Evolutionary conservation across 257 asterid species (phyloP).

Genomic region (Nicotiana obtusifolia): DNA sequence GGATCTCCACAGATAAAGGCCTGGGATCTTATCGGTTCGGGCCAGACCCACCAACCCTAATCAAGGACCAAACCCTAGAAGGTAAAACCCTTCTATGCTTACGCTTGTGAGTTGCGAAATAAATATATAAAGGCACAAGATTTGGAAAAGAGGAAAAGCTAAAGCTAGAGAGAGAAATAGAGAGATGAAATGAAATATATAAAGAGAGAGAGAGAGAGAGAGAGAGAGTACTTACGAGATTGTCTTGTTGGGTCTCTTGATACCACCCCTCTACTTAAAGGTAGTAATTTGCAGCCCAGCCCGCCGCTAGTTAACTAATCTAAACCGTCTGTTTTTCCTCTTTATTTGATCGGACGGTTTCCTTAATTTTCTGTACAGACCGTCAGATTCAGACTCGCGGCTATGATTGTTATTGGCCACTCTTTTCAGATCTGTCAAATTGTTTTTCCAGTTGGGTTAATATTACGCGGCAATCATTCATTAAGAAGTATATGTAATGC

Average conservation of each 20-base stretch:
- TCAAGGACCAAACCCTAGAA: conserved; percentile 11
- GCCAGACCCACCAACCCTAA: conserved; percentile 36
- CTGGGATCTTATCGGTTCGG: conserved; percentile 1
- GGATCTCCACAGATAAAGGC: background rate
- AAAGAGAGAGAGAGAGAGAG: conserved; percentile 24
- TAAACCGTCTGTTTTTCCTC: conserved; percentile 22
- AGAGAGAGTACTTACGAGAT: conserved; percentile 36
- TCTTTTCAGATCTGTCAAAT: conserved; percentile 5
- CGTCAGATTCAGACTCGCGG: background rate
- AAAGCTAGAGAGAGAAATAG: conserved; percentile 23
- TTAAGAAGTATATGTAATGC: background rate
- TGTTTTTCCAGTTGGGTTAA: background rate
- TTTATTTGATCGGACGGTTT: conserved; percentile 28
- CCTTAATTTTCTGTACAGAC: background rate
- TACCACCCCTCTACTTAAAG: conserved; percentile 27
- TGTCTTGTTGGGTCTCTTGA: conserved; percentile 28
- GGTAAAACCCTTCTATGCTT: conserved; percentile 1
- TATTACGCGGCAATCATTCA: background rate
- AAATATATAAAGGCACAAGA: conserved; percentile 4
- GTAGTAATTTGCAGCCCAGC: conserved; percentile 14
- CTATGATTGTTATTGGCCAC: background rate
- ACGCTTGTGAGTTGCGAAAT: background rate
- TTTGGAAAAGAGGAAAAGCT: background rate
- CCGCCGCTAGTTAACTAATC: conserved; percentile 14
- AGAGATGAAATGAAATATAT: background rate